Evolutionary conservation across 2,329 filamentous ascomycete genomes (phyloP).

Genomic region (Elsinoe necatrix): DNA sequence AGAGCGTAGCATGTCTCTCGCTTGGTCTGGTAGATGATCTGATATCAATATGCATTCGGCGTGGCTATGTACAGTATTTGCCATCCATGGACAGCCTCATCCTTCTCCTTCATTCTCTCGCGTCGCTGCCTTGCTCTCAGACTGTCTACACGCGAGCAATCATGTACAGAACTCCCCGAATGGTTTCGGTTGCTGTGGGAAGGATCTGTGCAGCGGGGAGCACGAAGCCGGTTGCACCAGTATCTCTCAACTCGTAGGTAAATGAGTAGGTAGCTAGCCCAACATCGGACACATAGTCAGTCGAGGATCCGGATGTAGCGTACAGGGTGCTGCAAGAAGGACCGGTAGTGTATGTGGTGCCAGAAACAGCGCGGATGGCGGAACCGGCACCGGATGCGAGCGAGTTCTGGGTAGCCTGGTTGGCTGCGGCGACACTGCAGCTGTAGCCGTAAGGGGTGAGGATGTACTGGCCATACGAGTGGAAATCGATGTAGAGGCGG

Average conservation of each 20-base stretch:
- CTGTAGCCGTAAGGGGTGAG: conserved; percentile 53
- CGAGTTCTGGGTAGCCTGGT: conserved; percentile 43
- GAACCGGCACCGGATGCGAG: conserved; percentile 43
- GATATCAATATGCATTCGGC: not conserved
- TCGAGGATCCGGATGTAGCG: conserved; percentile 41
- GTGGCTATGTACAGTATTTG: conserved; percentile 6
- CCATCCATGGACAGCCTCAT: too few species aligned
- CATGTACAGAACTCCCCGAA: conserved; percentile 32
- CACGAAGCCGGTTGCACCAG: conserved; percentile 42
- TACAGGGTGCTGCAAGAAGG: conserved; percentile 55
- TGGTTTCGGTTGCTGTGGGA: conserved; percentile 41
- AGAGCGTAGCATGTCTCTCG: too few species aligned
- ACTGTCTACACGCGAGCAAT: conserved; percentile 15
- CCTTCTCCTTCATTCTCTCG: too few species aligned
- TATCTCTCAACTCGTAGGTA: conserved; percentile 44
- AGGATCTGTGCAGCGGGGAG: conserved; percentile 42
- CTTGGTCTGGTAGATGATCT: too few species aligned
- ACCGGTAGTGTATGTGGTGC: conserved; percentile 35
- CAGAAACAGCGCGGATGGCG: conserved; percentile 50
- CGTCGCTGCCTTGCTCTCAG: too few species aligned
- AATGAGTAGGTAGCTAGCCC: conserved; percentile 38
- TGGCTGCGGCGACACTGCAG: conserved; percentile 39
- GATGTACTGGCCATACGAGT: conserved; percentile 55
- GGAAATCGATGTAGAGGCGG: conserved; percentile 57
- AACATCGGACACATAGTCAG: conserved; percentile 39